phyloP scores from a whole-genome alignment of 2,329 filamentous ascomycete species.

The Rhynchosporium secalis region DNA sequence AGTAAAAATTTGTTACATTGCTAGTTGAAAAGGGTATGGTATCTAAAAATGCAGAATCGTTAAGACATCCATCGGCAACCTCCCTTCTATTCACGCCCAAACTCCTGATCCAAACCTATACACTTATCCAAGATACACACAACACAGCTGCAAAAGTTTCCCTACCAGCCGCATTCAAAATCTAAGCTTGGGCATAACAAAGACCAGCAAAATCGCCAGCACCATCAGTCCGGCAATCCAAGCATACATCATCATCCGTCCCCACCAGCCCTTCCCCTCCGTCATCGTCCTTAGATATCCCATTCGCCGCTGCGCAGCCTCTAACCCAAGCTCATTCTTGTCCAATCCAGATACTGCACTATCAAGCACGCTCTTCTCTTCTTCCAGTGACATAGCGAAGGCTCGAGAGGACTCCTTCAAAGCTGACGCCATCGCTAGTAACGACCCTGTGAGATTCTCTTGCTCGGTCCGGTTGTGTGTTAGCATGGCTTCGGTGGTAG shows the following conservation, averaged over 20 bases:
- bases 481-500: constrained; percentile 69
- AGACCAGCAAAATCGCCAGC: constrained; percentile 75
- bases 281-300: constrained; percentile 74
- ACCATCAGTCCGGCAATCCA: constrained; percentile 83
- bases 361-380: constrained; percentile 69
- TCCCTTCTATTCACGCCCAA: background rate
- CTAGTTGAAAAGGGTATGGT: constrained; percentile 12
- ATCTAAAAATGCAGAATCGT: constrained; percentile 14
- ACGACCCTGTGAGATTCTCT: constrained; percentile 75
- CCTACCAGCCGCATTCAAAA: constrained; percentile 53
- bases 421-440: constrained; percentile 76
- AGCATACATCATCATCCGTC: constrained; percentile 77
- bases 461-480: constrained; percentile 79
- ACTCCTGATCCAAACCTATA: constrained; percentile 1
- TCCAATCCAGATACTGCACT: constrained; percentile 75
- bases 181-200: constrained; percentile 82
- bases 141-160: background rate
- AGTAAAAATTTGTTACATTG: constrained; percentile 1
- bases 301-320: constrained; percentile 75
- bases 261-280: constrained; percentile 87
- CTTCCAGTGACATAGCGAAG: constrained; percentile 71
- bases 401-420: constrained; percentile 73
- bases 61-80: background rate
- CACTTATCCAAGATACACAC: background rate
- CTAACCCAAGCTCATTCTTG: constrained; percentile 73